Conservation (phyloP, 2,329 filamentous ascomycete species). For the Pestalotiopsis sp. region DNA sequence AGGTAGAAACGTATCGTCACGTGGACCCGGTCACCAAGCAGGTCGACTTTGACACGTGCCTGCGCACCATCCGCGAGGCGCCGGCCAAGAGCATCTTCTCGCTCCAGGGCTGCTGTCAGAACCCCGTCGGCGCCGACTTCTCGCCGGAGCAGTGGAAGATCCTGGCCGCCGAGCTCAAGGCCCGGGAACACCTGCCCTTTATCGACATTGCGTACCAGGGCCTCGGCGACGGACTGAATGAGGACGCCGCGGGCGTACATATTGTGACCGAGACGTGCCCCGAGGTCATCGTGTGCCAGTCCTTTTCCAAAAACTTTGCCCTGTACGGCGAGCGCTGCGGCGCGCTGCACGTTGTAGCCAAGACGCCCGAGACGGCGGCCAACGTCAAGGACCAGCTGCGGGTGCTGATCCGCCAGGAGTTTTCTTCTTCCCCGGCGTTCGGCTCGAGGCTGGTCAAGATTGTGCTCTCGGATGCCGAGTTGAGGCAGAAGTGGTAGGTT, state of each 20-base stretch:
- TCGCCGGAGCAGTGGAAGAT: conserved; percentile 32
- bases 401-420: conserved; percentile 30
- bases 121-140: conserved; percentile 37
- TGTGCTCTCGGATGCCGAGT: conserved; percentile 19
- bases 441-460: conserved; percentile 27
- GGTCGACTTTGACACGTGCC: conserved; percentile 29
- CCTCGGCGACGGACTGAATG: conserved; percentile 33
- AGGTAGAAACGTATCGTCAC: conserved; percentile 31
- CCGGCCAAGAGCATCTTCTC: conserved; percentile 34
- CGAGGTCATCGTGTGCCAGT: conserved; percentile 37
- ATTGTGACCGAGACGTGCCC: conserved; percentile 26
- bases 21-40: conserved; percentile 26
- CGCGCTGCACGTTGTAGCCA: conserved; percentile 29
- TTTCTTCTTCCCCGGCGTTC: conserved; percentile 30
- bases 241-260: conserved; percentile 33
- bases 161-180: conserved; percentile 25
- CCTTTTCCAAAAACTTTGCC: conserved; percentile 42
- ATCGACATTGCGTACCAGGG: conserved; percentile 42
- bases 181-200: conserved; percentile 26
- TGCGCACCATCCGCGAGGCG: conserved; percentile 26
- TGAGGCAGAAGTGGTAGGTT: conserved; percentile 17
- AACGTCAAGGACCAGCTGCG: conserved; percentile 30
- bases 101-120: conserved; percentile 39
- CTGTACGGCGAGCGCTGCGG: conserved; percentile 39
- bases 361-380: conserved; percentile 16